Evolutionary conservation across 345 rosid species (phyloP).

Genomic region (Aquilaria sinensis): DNA sequence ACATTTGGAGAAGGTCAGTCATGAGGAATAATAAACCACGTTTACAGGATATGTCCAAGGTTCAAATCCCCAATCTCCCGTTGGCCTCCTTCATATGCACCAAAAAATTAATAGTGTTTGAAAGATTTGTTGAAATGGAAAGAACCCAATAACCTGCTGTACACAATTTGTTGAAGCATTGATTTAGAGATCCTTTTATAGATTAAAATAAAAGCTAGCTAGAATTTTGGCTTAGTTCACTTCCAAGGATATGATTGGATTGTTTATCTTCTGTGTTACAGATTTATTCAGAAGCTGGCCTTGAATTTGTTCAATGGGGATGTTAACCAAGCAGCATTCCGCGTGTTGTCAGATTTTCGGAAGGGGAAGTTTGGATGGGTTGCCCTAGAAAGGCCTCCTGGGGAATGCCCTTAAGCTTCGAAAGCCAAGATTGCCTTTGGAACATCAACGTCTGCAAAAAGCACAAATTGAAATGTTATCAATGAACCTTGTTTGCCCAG

Average conservation of each 20-base stretch:
- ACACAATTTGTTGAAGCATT: background rate
- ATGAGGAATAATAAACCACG: too few relatives aligned
- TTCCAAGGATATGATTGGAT: conserved; percentile 5
- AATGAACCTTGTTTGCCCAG: too few relatives aligned
- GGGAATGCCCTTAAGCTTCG: conserved; percentile 15
- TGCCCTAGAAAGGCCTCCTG: conserved; percentile 78
- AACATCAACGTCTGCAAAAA: too few relatives aligned
- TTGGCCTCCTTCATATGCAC: too few relatives aligned
- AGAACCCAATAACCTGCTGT: background rate
- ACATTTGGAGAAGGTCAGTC: too few relatives aligned
- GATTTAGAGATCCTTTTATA: background rate
- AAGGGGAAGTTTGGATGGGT: conserved; percentile 82
- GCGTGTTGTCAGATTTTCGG: conserved; percentile 80
- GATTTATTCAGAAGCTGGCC: conserved; percentile 74
- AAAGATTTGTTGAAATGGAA: background rate
- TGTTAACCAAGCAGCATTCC: conserved; percentile 71
- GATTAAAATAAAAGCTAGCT: background rate
- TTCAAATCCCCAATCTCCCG: too few relatives aligned
- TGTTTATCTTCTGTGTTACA: conserved; percentile 27
- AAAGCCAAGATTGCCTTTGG: too few relatives aligned
- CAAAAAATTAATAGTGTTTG: too few relatives aligned
- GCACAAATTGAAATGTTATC: too few relatives aligned
- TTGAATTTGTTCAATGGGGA: conserved; percentile 77
- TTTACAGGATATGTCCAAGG: too few relatives aligned
- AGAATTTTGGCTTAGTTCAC: background rate